Evolutionary conservation across 441 rosid species (phyloP), one percentile per base, ranked within the genome.

Genomic region (Populus hybrid): DNA sequence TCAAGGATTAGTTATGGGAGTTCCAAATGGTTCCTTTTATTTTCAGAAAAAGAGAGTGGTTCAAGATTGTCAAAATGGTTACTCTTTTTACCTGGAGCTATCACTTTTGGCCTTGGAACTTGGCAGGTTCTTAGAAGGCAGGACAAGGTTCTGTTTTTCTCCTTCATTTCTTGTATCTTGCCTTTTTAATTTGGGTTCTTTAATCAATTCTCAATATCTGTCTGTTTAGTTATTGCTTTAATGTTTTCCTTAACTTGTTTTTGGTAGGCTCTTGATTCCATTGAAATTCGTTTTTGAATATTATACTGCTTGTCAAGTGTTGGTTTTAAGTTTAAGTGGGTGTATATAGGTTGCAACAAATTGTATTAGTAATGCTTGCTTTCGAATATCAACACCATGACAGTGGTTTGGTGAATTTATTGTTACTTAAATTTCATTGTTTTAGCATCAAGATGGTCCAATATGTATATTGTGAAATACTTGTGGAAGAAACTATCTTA

Each of bases 61-160:
- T 85, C 85, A 8, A 82, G 81, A 66, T 89, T 89, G 97, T 82
- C 95, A 64, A 86, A 83, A 59, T 85, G 93, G 86, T 78, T 94
- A 71, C 84, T 95, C 73, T 95, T 95, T 82, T 76, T 95, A 69
- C 99, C 98, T 69, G 99, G 97, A 76, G 95, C 92, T 64, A 84
- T 94, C 74, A 83, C 95, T 72, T 95, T 95, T 79, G 98, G 98
- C 40, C 99, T 95, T 67, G 99, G 99, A n/a, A 90, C 97, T 82
- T 95, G 99, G 99, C 99, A 95, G 86, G 86, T 95, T 70, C 76
- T 92, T 74, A 89, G 99, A 87, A 88, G 99, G 77, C 91, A 88
- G 72, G 99, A 95, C 76, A 95, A 95, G 95, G 98, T 95, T 33
- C 3, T 72, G 6, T 5, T 50, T 65, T 21, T 76, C 70, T 72